Evolutionary conservation across 2,329 filamentous ascomycete genomes (phyloP).

Genomic region (Lasiodiplodia theobromae): DNA sequence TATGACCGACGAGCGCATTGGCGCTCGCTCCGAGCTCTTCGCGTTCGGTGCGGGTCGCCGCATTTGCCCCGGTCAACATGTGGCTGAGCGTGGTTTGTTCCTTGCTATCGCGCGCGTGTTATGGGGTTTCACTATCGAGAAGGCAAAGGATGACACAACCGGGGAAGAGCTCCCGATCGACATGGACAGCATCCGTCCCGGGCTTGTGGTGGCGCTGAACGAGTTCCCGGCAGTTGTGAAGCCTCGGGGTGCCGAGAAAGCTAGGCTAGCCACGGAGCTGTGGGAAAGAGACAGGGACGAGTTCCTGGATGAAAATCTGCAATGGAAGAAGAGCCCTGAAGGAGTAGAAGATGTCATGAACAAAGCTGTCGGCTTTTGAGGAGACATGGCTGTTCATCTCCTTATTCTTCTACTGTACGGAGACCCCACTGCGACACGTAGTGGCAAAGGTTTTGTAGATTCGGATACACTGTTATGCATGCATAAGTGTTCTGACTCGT

Average conservation of each 20-base stretch:
- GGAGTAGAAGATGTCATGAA: constrained; percentile 29
- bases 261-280: constrained; percentile 26
- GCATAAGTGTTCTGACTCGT: too few relatives aligned
- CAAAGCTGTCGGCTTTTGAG: neutral
- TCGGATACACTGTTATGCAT: too few relatives aligned
- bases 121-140: constrained; percentile 43
- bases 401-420: too few relatives aligned
- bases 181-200: constrained; percentile 30
- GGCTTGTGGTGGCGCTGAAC: constrained; percentile 34
- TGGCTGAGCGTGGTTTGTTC: constrained; percentile 42
- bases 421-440: too few relatives aligned
- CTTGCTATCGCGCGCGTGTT: constrained; percentile 42
- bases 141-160: constrained; percentile 2
- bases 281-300: constrained; percentile 34
- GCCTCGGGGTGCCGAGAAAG: constrained; percentile 32
- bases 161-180: constrained; percentile 19
- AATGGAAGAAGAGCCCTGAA: constrained; percentile 37
- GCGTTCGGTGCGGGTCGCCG: constrained; percentile 48
- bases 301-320: constrained; percentile 30
- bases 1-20: constrained; percentile 33
- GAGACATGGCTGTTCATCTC: neutral
- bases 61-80: constrained; percentile 48
- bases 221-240: constrained; percentile 33
- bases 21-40: constrained; percentile 42
- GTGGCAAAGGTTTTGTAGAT: too few relatives aligned